Evolutionary conservation across 805 yeast species (phyloP), one percentile per base, ranked within the genome.

Genomic region (Clavispora fructus): DNA sequence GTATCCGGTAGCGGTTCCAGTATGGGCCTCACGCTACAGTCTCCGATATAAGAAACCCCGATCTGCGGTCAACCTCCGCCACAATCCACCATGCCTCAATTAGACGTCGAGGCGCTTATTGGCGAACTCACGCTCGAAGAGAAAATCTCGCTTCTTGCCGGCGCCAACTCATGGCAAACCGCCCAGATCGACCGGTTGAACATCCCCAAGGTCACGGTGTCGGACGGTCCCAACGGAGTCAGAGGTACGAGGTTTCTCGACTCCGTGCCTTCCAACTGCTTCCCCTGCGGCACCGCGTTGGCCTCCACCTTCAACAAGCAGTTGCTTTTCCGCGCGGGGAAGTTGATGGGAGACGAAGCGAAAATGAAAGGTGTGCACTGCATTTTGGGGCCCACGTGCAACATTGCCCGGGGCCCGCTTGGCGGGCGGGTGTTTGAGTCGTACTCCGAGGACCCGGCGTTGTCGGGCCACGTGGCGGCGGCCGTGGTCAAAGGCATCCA

Each of bases 381-480:
- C 19, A 68, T 76, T 41, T 60, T 65, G 48, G 70, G 70, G 28
- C 73, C 73, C 19, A 68, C 73, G 19, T 62, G 67, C 47, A 80
- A 80, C 64, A 79, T 79, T 52, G 79, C 72, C 43, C 65, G 85
- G 44, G 73, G 75, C 12, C 85, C 85, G 10, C 61, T 77, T 30
- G 84, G 85, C 27, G 85, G 87, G 16, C 64, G 87, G 45, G 80
- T 80, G 2, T 82, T 80, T 55, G 87, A 82, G 60, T 71, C 80
- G 29, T 81, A 77, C 62, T 68, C 79, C 26, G 87, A 82, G 61
- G 87, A 82, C 56, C 87, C 87, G 4, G 62, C 68, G 30, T 65
- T 67, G 50, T 64, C 62, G 5, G 76, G 76, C 58, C 78, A 43
- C 60, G 68, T 67, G 33, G 74, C 85, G 31, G 70, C 80, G n/a